A percentile compares a stretch with the other conserved stretches of the same genome.
These are phyloP conservation scores for Macadamia tetraphylla DNA, from an alignment of 164 flowering plant genomes.

Conservation along the genomic window DNA sequence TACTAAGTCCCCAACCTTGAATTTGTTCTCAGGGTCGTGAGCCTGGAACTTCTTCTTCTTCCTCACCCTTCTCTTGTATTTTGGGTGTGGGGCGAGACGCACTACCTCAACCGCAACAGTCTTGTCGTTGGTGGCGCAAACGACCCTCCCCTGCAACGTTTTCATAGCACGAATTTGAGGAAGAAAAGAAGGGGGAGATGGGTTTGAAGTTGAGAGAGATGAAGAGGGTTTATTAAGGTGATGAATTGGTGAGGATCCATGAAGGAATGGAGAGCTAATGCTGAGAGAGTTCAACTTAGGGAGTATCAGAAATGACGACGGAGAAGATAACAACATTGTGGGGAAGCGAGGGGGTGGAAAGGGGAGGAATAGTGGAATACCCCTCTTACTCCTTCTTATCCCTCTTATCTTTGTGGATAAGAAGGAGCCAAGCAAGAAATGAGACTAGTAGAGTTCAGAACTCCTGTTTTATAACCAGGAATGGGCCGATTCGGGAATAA, in stretches of 20 bases:
- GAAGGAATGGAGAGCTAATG: slow-evolving; percentile 47
- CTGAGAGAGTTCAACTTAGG: slow-evolving; percentile 39
- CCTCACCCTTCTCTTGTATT: slow-evolving; percentile 77
- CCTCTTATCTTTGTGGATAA: not conserved
- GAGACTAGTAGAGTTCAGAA: too few relatives aligned
- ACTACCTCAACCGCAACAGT: slow-evolving; percentile 73
- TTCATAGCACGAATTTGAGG: slow-evolving; percentile 60
- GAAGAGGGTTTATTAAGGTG: slow-evolving; percentile 41
- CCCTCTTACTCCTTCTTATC: not conserved
- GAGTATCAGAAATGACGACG: slow-evolving; percentile 21
- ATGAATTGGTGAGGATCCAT: slow-evolving; percentile 44
- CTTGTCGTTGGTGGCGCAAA: slow-evolving; percentile 78
- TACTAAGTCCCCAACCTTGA: slow-evolving; percentile 77
- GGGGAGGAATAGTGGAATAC: not conserved
- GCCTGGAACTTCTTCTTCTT: slow-evolving; percentile 94
- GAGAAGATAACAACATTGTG: not conserved
- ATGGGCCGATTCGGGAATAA: too few relatives aligned
- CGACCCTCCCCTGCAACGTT: slow-evolving; percentile 63
- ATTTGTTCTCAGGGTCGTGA: slow-evolving; percentile 79
- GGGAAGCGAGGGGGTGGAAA: not conserved
- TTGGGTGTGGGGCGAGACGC: slow-evolving; percentile 75
- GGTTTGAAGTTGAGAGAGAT: slow-evolving; percentile 15
- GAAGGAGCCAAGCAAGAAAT: too few relatives aligned
- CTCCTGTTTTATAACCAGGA: too few relatives aligned
- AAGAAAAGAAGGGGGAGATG: slow-evolving; percentile 22